A percentile compares a stretch with the other conserved stretches of the same genome.
These are phyloP conservation scores for Tricholoma bakamatsutake DNA, from an alignment of 768 basidiomycete species.

Conservation along the genomic window DNA sequence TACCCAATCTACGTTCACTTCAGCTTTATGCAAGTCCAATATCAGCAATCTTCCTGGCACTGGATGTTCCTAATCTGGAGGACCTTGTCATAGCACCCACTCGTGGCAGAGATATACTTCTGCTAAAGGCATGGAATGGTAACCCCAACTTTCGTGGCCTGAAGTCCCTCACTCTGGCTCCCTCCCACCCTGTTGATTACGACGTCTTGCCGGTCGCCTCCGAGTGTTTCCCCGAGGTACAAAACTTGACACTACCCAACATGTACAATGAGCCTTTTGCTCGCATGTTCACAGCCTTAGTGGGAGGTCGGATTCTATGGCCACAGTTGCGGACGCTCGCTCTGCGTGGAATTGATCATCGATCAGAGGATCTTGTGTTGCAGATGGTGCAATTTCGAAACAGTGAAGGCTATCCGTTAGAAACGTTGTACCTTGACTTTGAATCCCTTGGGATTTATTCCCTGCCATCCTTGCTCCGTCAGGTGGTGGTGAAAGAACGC, in stretches of 20 bases:
- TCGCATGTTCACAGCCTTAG: not conserved
- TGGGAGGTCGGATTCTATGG: not conserved
- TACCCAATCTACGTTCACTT: not conserved
- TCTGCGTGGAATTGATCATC: not conserved
- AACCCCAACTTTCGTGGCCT: not conserved
- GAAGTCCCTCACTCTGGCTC: not conserved
- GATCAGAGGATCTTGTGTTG: not conserved
- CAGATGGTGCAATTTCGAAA: not conserved
- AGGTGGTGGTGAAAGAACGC: not conserved
- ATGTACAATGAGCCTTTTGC: not conserved
- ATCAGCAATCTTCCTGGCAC: not conserved
- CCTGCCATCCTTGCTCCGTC: not conserved
- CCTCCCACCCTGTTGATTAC: not conserved
- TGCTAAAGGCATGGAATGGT: not conserved
- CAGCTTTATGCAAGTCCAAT: not conserved
- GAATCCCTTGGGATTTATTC: not conserved
- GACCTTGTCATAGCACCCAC: not conserved
- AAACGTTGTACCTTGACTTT: not conserved
- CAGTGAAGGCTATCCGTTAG: not conserved
- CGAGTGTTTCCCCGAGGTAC: not conserved
- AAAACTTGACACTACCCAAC: not conserved
- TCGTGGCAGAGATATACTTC: not conserved
- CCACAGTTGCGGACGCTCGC: not conserved
- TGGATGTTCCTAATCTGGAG: not conserved
- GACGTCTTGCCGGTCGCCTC: not conserved